Percentiles rank a stretch among this genome's conserved stretches.
Conservation (phyloP, 306 rosid genomes). For the Medicago lupulina region DNA sequence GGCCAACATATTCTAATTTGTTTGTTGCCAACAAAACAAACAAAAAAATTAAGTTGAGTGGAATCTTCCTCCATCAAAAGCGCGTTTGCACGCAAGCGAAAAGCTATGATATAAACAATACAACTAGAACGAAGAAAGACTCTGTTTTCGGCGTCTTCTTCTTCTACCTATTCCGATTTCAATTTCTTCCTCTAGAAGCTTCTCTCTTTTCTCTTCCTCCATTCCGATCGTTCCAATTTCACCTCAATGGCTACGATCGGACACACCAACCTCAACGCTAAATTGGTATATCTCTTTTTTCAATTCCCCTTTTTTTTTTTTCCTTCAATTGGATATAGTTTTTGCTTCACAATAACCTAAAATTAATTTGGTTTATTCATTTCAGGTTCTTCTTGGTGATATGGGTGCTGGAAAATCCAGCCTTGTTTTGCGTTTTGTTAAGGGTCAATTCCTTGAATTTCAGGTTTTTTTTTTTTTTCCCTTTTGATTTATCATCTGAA, state of each 20-base stretch:
- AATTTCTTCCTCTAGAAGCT: slow-evolving; percentile 31
- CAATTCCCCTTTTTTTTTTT: background rate
- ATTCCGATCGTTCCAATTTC: slow-evolving; percentile 40
- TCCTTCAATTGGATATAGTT: background rate
- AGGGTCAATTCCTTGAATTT: slow-evolving; percentile 63
- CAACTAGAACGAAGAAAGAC: slow-evolving; percentile 5
- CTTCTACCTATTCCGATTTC: background rate
- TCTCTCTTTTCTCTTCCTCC: slow-evolving; percentile 14
- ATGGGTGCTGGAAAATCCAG: slow-evolving; percentile 67
- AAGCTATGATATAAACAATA: slow-evolving; percentile 16
- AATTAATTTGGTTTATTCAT: background rate
- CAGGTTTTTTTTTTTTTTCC: slow-evolving; percentile 43
- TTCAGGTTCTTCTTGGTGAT: slow-evolving; percentile 61
- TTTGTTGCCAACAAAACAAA: no score
- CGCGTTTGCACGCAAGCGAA: slow-evolving; percentile 36
- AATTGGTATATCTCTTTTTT: slow-evolving; percentile 42
- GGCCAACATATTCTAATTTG: no score
- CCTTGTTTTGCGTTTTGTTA: slow-evolving; percentile 62
- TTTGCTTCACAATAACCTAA: slow-evolving; percentile 1
- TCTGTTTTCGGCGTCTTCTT: slow-evolving; percentile 28
- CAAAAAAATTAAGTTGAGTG: background rate
- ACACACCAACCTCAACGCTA: slow-evolving; percentile 57
- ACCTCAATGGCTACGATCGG: slow-evolving; percentile 55
- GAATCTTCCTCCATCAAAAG: background rate
- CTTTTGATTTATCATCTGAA: background rate